Conservation (phyloP, 495 filamentous ascomycete genomes). For the Aspergillus taichungensis region DNA sequence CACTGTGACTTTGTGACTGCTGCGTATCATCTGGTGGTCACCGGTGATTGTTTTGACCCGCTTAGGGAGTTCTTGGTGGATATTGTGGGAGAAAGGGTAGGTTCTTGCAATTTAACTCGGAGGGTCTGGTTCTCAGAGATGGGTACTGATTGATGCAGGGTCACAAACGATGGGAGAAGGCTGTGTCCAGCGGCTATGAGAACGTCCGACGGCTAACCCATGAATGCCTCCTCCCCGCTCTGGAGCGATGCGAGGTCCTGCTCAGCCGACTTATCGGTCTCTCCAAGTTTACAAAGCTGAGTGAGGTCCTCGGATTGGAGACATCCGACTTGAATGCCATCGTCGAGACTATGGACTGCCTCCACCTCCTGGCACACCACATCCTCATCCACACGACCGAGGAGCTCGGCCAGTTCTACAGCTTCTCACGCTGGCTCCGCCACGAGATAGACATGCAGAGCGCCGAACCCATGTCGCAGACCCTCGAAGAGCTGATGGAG, state of each 20-base stretch:
- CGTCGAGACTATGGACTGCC: slow-evolving; percentile 64
- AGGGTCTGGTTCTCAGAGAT: neutral
- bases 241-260: slow-evolving; percentile 77
- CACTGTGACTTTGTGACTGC: slow-evolving; percentile 62
- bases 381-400: slow-evolving; percentile 62
- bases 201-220: slow-evolving; percentile 70
- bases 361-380: slow-evolving; percentile 63
- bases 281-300: slow-evolving; percentile 67
- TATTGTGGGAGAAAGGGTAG: slow-evolving; percentile 72
- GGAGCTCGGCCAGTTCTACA: slow-evolving; percentile 67
- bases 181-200: slow-evolving; percentile 65
- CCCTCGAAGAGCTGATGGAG: slow-evolving; percentile 37
- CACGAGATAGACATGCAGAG: slow-evolving; percentile 64
- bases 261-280: slow-evolving; percentile 78
- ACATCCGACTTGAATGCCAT: slow-evolving; percentile 46
- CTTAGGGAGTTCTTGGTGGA: slow-evolving; percentile 87
- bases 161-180: slow-evolving; percentile 92
- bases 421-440: slow-evolving; percentile 79
- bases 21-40: slow-evolving; percentile 77
- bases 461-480: slow-evolving; percentile 36
- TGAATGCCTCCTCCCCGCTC: slow-evolving; percentile 76
- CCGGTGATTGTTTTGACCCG: slow-evolving; percentile 66
- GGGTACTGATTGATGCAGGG: slow-evolving; percentile 47
- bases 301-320: slow-evolving; percentile 56
- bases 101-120: slow-evolving; percentile 5